Evolutionary conservation across 495 filamentous ascomycete genomes (phyloP).

Genomic region (Hyaloscypha bicolor): DNA sequence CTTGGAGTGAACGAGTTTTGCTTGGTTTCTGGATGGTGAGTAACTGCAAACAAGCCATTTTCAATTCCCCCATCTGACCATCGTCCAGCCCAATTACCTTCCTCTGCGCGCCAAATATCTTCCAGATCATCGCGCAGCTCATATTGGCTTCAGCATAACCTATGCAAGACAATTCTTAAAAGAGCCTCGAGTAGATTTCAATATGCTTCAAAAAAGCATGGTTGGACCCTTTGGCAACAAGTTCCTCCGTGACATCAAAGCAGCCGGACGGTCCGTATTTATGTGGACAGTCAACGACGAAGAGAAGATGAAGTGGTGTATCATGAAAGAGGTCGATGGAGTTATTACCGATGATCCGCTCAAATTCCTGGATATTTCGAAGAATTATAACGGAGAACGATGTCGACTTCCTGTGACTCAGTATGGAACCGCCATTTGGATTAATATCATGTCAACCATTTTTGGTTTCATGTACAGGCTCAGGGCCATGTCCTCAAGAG

Average conservation of each 20-base stretch:
- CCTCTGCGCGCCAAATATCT: slow-evolving; percentile 60
- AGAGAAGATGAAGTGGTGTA: slow-evolving; percentile 72
- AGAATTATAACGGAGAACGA: slow-evolving; percentile 30
- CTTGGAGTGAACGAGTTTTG: slow-evolving; percentile 73
- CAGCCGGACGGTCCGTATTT: slow-evolving; percentile 59
- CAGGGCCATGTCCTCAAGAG: not conserved
- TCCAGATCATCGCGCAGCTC: slow-evolving; percentile 64
- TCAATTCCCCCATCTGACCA: slow-evolving; percentile 8
- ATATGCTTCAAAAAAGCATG: slow-evolving; percentile 67
- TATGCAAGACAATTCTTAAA: slow-evolving; percentile 72
- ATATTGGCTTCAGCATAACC: slow-evolving; percentile 71
- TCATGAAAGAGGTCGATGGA: slow-evolving; percentile 50
- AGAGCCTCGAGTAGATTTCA: slow-evolving; percentile 67
- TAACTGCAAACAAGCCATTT: not conserved
- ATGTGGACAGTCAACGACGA: slow-evolving; percentile 86
- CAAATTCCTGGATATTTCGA: slow-evolving; percentile 48
- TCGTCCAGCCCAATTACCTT: slow-evolving; percentile 59
- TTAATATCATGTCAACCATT: slow-evolving; percentile 22
- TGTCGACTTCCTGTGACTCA: not conserved
- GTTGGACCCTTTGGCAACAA: slow-evolving; percentile 61
- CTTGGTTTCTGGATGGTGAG: slow-evolving; percentile 79
- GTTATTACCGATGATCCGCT: slow-evolving; percentile 59
- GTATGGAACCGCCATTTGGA: slow-evolving; percentile 8
- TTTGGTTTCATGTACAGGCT: slow-evolving; percentile 25
- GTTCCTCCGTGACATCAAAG: slow-evolving; percentile 64